Conservation (phyloP, 345 rosid species). For the Moringa oleifera region DNA sequence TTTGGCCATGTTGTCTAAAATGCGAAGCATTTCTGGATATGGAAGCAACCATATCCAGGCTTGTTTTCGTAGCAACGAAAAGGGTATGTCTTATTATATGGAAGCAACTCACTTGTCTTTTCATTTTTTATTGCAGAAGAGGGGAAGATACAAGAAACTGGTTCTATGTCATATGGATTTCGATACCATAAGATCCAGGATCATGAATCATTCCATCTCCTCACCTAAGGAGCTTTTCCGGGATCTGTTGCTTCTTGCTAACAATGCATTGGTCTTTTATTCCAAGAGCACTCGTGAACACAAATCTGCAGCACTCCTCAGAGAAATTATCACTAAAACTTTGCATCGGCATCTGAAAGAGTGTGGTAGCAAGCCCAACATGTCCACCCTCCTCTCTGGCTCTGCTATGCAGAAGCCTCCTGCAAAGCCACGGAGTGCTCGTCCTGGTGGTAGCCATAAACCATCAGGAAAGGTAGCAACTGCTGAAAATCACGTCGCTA, state of each 20-base stretch:
- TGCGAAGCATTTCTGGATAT: too few relatives aligned
- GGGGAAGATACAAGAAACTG: constrained; percentile 83
- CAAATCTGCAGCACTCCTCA: constrained; percentile 59
- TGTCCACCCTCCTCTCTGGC: constrained; percentile 18
- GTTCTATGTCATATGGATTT: constrained; percentile 69
- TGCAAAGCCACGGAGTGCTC: constrained; percentile 34
- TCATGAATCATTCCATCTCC: constrained; percentile 29
- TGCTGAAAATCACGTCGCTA: constrained; percentile 16
- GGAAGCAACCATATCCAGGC: too few relatives aligned
- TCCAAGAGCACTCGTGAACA: constrained; percentile 75
- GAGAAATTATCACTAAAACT: constrained; percentile 49
- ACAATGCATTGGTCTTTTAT: constrained; percentile 71
- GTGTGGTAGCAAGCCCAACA: constrained; percentile 20
- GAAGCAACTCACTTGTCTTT: constrained; percentile 6
- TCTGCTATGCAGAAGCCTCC: constrained; percentile 29
- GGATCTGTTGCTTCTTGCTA: constrained; percentile 65
- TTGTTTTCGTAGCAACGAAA: too few relatives aligned
- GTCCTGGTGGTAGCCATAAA: constrained; percentile 25
- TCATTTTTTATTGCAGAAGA: constrained; percentile 44
- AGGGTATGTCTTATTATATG: too few relatives aligned
- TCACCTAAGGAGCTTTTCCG: constrained; percentile 60
- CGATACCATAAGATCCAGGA: constrained; percentile 60
- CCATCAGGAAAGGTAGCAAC: constrained; percentile 16
- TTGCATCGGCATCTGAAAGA: constrained; percentile 37
- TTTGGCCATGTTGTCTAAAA: not conserved